These are phyloP conservation scores for Hyaloscypha finlandica DNA, from an alignment of 495 filamentous ascomycete genomes.

Conservation along the genomic window DNA sequence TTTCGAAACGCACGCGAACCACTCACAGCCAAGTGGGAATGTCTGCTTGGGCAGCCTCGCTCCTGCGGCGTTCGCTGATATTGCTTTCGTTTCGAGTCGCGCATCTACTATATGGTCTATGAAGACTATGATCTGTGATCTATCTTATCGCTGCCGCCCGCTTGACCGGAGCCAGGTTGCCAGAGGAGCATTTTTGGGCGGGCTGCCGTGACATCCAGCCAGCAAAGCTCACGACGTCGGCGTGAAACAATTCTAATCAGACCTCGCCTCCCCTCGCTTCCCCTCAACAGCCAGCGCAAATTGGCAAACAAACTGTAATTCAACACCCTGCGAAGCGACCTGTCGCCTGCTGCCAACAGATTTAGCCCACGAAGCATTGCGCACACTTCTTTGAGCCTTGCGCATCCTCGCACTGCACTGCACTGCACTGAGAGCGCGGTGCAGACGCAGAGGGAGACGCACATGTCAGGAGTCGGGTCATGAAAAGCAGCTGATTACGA, in stretches of 20 bases:
- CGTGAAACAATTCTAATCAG: conserved; percentile 1
- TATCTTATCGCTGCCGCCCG: conserved; percentile 1
- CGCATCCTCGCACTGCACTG: neutral
- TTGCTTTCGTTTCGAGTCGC: neutral
- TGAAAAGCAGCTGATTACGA: neutral
- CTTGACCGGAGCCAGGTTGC: neutral
- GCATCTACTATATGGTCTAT: too few species aligned
- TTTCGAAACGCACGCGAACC: conserved; percentile 4
- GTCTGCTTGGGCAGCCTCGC: neutral
- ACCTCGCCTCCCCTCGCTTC: neutral
- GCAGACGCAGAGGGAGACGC: neutral
- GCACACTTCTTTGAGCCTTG: too few species aligned
- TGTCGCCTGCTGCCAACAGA: neutral
- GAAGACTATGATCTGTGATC: too few species aligned
- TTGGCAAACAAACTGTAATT: neutral
- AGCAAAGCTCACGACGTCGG: neutral
- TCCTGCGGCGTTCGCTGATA: neutral
- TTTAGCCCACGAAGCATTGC: neutral
- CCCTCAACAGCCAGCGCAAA: neutral
- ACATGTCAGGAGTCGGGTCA: neutral
- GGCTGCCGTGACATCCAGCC: neutral
- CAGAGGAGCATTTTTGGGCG: neutral
- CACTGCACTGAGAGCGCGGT: neutral
- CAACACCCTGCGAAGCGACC: neutral
- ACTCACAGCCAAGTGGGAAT: neutral